Conservation (phyloP, 2,329 filamentous ascomycete genomes). For the Aureobasidium leucospermi region DNA sequence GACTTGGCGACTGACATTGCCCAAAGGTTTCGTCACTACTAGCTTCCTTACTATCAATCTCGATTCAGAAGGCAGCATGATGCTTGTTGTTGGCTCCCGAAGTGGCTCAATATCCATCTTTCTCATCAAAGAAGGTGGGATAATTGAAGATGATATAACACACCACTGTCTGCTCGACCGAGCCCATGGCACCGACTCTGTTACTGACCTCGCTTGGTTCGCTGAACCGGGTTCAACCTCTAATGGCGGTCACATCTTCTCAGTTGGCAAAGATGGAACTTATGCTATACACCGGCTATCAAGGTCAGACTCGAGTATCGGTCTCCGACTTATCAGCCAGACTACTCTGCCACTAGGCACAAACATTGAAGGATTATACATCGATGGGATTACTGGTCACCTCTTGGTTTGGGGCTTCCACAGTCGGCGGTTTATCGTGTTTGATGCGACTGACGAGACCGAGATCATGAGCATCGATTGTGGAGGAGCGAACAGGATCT, state of each 20-base stretch:
- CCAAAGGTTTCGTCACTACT: slow-evolving; percentile 45
- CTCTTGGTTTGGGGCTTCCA: slow-evolving; percentile 75
- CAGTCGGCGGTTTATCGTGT: slow-evolving; percentile 70
- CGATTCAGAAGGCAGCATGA: not conserved
- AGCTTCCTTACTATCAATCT: slow-evolving; percentile 32
- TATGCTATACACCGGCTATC: slow-evolving; percentile 56
- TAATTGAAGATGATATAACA: not conserved
- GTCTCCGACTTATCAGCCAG: slow-evolving; percentile 57
- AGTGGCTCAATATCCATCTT: slow-evolving; percentile 45
- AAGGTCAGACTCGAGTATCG: slow-evolving; percentile 18
- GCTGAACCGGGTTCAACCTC: not conserved
- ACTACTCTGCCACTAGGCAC: slow-evolving; percentile 64
- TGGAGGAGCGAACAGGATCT: slow-evolving; percentile 76
- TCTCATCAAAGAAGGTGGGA: not conserved
- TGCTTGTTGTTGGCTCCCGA: slow-evolving; percentile 46
- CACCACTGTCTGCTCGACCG: slow-evolving; percentile 17
- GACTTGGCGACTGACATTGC: slow-evolving; percentile 19
- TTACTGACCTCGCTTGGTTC: slow-evolving; percentile 54
- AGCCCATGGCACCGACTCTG: slow-evolving; percentile 51
- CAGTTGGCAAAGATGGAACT: slow-evolving; percentile 68
- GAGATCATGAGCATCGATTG: slow-evolving; percentile 70
- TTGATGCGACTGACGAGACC: slow-evolving; percentile 64
- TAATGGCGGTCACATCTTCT: slow-evolving; percentile 49
- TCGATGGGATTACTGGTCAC: slow-evolving; percentile 43
- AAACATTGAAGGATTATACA: slow-evolving; percentile 66